Percentiles rank a stretch among this genome's conserved stretches.
Evolutionary conservation across 1,284 basidiomycete genomes (phyloP).

Genomic region (Cystobasidium pallidum): DNA sequence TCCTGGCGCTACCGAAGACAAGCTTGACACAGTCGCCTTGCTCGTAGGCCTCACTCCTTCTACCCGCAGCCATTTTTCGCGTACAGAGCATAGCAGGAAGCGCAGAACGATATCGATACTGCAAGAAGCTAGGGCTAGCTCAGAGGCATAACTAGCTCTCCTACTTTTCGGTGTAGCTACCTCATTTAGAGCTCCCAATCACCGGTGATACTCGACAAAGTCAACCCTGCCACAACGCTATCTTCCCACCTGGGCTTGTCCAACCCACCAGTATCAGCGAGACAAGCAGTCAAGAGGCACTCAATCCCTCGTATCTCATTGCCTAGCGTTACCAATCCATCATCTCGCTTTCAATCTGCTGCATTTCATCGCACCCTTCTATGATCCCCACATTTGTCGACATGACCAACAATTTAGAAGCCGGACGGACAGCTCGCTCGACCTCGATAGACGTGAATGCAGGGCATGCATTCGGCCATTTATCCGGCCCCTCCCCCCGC

Average conservation of each 20-base stretch:
- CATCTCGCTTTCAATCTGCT: too few relatives aligned
- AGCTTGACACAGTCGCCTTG: too few relatives aligned
- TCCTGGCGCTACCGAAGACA: too few relatives aligned
- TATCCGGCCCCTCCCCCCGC: neutral
- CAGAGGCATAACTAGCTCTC: too few relatives aligned
- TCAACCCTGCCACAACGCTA: neutral
- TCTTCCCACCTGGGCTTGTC: neutral
- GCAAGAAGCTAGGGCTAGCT: too few relatives aligned
- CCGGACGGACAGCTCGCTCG: slow-evolving; percentile 11
- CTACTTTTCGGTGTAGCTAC: too few relatives aligned
- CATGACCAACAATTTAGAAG: slow-evolving; percentile 24
- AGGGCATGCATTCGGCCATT: slow-evolving; percentile 4
- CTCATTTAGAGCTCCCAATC: too few relatives aligned
- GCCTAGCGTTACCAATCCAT: too few relatives aligned
- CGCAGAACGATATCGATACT: neutral
- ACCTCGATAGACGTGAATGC: slow-evolving; percentile 38
- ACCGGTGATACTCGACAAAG: too few relatives aligned
- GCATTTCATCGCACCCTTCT: neutral
- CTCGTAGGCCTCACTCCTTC: too few relatives aligned
- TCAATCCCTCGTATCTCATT: too few relatives aligned
- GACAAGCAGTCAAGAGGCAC: neutral
- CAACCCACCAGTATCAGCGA: neutral
- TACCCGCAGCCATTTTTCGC: neutral
- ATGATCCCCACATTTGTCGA: slow-evolving; percentile 31
- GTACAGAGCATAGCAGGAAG: neutral